Evolutionary conservation across 2,329 filamentous ascomycete genomes (phyloP).

Genomic region (Colletotrichum noveboracense): DNA sequence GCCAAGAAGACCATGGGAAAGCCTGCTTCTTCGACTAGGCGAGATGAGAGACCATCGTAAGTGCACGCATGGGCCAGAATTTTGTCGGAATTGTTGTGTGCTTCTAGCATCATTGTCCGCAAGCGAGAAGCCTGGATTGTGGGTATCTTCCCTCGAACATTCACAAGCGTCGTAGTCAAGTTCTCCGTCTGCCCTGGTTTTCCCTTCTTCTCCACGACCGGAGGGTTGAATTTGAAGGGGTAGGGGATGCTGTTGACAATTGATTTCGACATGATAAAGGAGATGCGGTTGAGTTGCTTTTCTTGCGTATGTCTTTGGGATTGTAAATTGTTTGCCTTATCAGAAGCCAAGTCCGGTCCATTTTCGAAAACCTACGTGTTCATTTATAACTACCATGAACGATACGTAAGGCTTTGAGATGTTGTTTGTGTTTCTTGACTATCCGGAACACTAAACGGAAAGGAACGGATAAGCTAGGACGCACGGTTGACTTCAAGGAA

Average conservation of each 20-base stretch:
- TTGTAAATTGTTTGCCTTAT: neutral
- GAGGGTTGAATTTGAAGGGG: slow-evolving; percentile 33
- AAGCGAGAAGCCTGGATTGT: slow-evolving; percentile 34
- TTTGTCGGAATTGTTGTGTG: slow-evolving; percentile 41
- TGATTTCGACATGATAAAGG: slow-evolving; percentile 27
- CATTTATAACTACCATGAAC: neutral
- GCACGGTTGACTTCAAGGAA: neutral
- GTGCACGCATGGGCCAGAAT: slow-evolving; percentile 48
- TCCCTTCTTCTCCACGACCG: neutral
- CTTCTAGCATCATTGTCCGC: slow-evolving; percentile 39
- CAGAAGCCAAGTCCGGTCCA: neutral
- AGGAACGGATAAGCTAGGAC: neutral
- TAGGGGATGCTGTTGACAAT: slow-evolving; percentile 34
- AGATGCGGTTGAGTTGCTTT: neutral
- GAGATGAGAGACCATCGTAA: slow-evolving; percentile 48
- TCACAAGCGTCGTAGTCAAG: slow-evolving; percentile 23
- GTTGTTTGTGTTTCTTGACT: neutral
- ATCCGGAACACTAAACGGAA: neutral
- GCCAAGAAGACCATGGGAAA: slow-evolving; percentile 51
- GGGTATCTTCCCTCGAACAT: slow-evolving; percentile 39
- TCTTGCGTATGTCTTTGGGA: neutral
- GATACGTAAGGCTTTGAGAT: neutral
- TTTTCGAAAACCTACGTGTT: neutral
- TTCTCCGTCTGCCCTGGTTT: neutral
- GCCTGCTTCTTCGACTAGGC: slow-evolving; percentile 48